These are phyloP conservation scores for Ramalina intermedia DNA, from an alignment of 495 filamentous ascomycete genomes.

Conservation along the genomic window DNA sequence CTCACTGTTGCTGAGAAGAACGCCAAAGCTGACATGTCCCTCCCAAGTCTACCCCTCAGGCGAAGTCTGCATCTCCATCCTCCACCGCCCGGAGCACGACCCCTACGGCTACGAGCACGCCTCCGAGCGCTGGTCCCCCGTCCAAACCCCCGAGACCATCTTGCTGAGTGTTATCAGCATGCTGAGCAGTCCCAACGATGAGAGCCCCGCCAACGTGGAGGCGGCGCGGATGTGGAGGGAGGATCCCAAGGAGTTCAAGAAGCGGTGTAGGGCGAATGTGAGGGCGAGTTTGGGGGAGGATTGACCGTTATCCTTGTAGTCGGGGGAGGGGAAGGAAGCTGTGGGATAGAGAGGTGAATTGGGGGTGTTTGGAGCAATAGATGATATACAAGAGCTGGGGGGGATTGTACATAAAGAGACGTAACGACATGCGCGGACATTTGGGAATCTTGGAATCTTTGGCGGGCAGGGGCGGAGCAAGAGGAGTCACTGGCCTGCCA, in stretches of 20 bases:
- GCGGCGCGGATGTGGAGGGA: slow-evolving; percentile 78
- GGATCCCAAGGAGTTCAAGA: slow-evolving; percentile 68
- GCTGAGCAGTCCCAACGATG: slow-evolving; percentile 84
- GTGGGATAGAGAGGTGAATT: not conserved
- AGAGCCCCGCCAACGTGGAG: slow-evolving; percentile 91
- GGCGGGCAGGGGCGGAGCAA: too few species aligned
- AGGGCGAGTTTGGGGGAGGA: slow-evolving; percentile 73
- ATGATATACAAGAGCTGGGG: not conserved
- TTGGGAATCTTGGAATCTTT: too few species aligned
- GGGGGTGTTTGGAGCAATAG: not conserved
- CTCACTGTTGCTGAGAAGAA: not conserved
- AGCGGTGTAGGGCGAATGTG: slow-evolving; percentile 61
- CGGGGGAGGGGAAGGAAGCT: not conserved
- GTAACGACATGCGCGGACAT: too few species aligned
- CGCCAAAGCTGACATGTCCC: slow-evolving; percentile 9
- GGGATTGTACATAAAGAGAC: not conserved
- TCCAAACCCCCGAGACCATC: slow-evolving; percentile 93
- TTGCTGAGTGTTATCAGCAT: slow-evolving; percentile 85
- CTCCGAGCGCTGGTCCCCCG: slow-evolving; percentile 91
- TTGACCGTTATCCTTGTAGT: slow-evolving; percentile 13
- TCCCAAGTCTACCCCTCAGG: slow-evolving; percentile 60
- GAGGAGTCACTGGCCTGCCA: too few species aligned
- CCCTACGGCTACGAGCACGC: slow-evolving; percentile 88
- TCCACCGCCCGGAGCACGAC: slow-evolving; percentile 93
- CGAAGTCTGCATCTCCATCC: slow-evolving; percentile 90